Evolutionary conservation across 129 eudicot genomes (phyloP).

Genomic region (Centella asiatica): DNA sequence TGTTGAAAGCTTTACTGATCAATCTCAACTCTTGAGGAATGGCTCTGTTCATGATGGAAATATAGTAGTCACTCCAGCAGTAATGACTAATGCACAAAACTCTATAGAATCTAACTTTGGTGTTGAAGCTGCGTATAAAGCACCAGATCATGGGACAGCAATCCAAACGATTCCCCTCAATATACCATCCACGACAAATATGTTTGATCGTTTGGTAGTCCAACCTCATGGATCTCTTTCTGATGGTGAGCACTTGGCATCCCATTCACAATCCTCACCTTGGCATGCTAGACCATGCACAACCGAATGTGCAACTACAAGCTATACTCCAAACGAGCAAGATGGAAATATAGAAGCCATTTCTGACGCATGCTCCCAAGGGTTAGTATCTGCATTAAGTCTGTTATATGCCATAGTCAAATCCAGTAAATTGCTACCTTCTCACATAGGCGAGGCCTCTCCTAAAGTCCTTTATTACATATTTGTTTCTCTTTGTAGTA

Average conservation of each 20-base stretch:
- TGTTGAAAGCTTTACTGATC: slow-evolving; percentile 54
- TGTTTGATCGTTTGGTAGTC: slow-evolving; percentile 28
- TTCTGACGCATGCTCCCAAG: slow-evolving; percentile 61
- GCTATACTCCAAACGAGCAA: slow-evolving; percentile 27
- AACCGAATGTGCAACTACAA: slow-evolving; percentile 35
- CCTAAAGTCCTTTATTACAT: too few relatives aligned
- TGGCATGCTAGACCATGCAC: slow-evolving; percentile 29
- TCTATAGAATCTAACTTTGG: slow-evolving; percentile 48
- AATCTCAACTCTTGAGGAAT: slow-evolving; percentile 34
- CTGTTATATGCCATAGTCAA: too few relatives aligned
- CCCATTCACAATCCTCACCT: slow-evolving; percentile 25
- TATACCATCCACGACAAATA: slow-evolving; percentile 34
- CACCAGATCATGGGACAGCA: slow-evolving; percentile 28
- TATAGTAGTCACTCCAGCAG: slow-evolving; percentile 26
- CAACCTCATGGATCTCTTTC: slow-evolving; percentile 39
- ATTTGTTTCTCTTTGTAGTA: neutral
- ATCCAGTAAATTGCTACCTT: too few relatives aligned
- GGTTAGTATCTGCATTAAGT: slow-evolving; percentile 34
- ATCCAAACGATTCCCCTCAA: slow-evolving; percentile 27
- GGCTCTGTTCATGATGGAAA: slow-evolving; percentile 39
- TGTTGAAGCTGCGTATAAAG: slow-evolving; percentile 32
- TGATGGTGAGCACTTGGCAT: slow-evolving; percentile 37
- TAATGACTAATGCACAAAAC: slow-evolving; percentile 34
- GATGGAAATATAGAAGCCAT: slow-evolving; percentile 37
- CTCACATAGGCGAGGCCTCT: too few relatives aligned